Evolutionary conservation across 345 rosid genomes (phyloP).

Genomic region (Eucalyptus camaldulensis): DNA sequence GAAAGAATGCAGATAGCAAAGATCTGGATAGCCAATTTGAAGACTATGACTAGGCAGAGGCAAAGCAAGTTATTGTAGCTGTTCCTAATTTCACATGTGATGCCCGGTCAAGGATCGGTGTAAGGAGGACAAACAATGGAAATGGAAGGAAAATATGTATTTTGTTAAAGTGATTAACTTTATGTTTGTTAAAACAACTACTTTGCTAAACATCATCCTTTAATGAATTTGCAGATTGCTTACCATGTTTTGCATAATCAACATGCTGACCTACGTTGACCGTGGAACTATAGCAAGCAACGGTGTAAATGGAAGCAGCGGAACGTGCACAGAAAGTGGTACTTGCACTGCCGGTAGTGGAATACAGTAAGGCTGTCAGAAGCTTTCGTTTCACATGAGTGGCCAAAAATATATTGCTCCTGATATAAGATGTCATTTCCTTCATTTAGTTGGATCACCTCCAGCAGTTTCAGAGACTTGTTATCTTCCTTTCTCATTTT

Average conservation of each 20-base stretch:
- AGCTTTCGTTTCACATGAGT: neutral
- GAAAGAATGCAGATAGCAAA: neutral
- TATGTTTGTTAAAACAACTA: neutral
- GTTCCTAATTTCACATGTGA: neutral
- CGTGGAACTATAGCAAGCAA: conserved; percentile 97
- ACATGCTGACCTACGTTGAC: conserved; percentile 75
- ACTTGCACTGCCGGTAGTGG: conserved; percentile 74
- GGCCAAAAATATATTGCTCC: neutral
- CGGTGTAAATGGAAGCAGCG: conserved; percentile 80
- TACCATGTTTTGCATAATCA: conserved; percentile 67
- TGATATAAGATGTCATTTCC: neutral
- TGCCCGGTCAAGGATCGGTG: neutral
- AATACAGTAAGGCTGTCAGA: conserved; percentile 65
- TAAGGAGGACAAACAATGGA: neutral
- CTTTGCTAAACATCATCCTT: neutral
- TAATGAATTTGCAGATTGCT: conserved; percentile 56
- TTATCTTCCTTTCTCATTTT: neutral
- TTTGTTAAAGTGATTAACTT: neutral
- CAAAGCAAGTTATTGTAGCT: neutral
- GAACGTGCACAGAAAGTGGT: conserved; percentile 49
- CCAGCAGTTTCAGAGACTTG: neutral
- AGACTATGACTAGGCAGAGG: neutral
- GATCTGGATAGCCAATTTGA: neutral
- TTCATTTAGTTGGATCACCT: neutral
- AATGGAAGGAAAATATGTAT: neutral